These are phyloP conservation scores for Elongisporangium anandrum DNA, from an alignment of 352 stramenopile species.

Conservation along the genomic window DNA sequence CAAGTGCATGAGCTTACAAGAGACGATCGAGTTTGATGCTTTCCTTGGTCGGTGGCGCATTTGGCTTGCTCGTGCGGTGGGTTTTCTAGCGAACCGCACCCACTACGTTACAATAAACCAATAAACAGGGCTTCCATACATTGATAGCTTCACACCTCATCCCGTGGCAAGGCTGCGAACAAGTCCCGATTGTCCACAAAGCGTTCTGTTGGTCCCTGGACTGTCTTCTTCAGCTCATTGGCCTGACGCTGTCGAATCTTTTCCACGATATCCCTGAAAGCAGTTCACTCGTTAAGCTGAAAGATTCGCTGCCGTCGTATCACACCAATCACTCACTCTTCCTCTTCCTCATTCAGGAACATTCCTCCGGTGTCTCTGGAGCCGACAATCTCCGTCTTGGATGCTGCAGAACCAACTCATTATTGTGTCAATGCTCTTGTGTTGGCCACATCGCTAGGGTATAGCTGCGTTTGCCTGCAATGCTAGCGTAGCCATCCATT, in stretches of 20 bases:
- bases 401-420: not conserved
- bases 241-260: constrained; percentile 17
- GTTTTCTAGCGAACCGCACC: not conserved
- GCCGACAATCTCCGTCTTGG: not conserved
- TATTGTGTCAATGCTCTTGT: constrained; percentile 2
- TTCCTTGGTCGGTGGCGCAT: constrained; percentile 4
- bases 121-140: not conserved
- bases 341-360: constrained; percentile 24
- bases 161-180: not conserved
- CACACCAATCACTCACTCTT: constrained; percentile 14
- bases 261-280: constrained; percentile 12
- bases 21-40: constrained; percentile 33
- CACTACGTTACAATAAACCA: too few species aligned
- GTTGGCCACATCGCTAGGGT: not conserved
- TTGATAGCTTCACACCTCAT: constrained; percentile 1
- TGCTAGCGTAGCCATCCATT: constrained; percentile 20
- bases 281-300: not conserved
- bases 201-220: constrained; percentile 3
- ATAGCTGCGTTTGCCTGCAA: not conserved
- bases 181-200: not conserved
- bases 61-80: constrained; percentile 1
- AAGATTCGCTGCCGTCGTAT: not conserved
- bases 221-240: constrained; percentile 6
- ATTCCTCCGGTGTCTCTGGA: constrained; percentile 5
- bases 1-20: constrained; percentile 14